Base-by-base conservation (phyloP, 2,329 filamentous ascomycete genomes). In the Thelonectria discophora region DNA sequence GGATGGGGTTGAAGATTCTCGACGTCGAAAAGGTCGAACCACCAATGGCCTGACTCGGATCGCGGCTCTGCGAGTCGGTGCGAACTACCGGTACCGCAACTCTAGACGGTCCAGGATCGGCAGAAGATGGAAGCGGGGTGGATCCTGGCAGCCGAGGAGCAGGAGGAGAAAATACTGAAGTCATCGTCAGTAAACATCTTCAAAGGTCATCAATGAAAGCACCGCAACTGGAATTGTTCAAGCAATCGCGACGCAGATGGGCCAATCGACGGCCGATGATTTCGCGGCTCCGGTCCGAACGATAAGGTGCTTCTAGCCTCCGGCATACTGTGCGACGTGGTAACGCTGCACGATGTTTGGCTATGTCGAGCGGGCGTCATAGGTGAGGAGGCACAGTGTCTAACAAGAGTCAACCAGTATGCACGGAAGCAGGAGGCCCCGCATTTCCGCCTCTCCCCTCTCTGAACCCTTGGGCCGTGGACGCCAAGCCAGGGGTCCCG, bases 11-110 rank as follows among this genome's bases (percentile, higher is more conserved):
- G 13, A 30, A 24, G 39, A 50, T 47, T 30, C 49, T 54, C 13
- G 50, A 53, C 58, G 61, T 57, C 56, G 58, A 39, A 48, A 53
- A 27, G 48, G 53, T 69, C 68, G 69, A 71, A 71, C 69, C 67
- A 71, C 63, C 34, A 30, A 71, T 70, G 65, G 56, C n/a, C 68
- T 67, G 68, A 70, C 58, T 40, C 32, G 61, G 58, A 50, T 37
- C 21, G 58, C 57, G 63, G 60, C 51, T 66, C 51, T 63, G 57
- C 51, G 37, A 51, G 27, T 30, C 8, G 27, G 27, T 30, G 20
- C 13, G 30, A 40, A 32, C 43, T 34, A 42, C 48, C 51, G 46
- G 21, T 21, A 32, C 9, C 53, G 42, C 21, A n/a, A 39, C 20
- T 6, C 6, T 24, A 6, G 6, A 24, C 18, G 32, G 55, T 21